Evolutionary conservation across 768 basidiomycete genomes (phyloP), one percentile per base, ranked within the genome.

Genomic region (Aureoboletus auriporus): DNA sequence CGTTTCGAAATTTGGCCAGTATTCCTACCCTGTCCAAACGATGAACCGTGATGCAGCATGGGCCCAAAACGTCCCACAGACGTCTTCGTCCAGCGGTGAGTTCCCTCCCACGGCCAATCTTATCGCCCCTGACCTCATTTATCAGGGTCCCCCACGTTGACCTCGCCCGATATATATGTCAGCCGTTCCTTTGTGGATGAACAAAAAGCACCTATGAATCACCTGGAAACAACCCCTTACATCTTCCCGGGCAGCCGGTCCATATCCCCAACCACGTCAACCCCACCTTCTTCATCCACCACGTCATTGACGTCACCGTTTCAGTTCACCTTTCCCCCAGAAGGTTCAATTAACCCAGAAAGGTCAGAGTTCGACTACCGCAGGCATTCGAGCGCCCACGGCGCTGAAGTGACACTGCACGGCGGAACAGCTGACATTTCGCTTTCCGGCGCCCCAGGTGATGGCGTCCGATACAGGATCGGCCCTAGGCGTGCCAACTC

Each of bases 371-470:
- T 80, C 64, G 81, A 81, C 66, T 86, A 79, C 60, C 80, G 83
- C 57, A 78, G 82, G 50, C 75, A 77, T 53, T 71, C 78, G 26
- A 71, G 69, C 60, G 63, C 73, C 39, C 78, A 77, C 52, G 68
- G 70, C 50, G 69, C 83, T 37, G 82, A 87, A 51, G 76, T 87
- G 41, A 82, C 83, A 9, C 75, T 89, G 31, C 85, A 87, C 49
- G 83, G 83, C 40, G 85, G 84, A 49, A 84, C 82, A 6, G 81
- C 87, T 31, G 83, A 89, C 63, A 77, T 89, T 39, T 82, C 86
- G 16, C 61, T 82, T 38, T 55, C 76, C 45, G 71, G 76, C 23
- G 66, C 78, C 31, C 66, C 71, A 52, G 66, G 73, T 53, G 83
- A 86, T 50, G 72, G 73, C 11, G 74, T 80, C 56, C 80, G 86